Conservation (phyloP, 805 yeast species). For the Kazachstania bromeliacearum region DNA sequence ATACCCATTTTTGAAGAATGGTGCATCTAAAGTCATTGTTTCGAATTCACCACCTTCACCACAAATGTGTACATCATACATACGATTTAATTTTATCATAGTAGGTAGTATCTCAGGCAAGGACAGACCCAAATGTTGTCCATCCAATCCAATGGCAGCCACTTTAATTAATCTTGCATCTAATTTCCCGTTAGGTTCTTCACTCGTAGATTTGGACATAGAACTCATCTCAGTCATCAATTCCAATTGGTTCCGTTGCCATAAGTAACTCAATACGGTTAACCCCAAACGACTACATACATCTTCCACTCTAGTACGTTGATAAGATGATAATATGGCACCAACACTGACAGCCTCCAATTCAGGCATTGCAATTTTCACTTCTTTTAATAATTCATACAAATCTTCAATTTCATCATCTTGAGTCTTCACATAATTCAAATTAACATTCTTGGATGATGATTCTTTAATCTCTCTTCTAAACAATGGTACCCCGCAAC, state of each 20-base stretch:
- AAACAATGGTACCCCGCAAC: slow-evolving; percentile 74
- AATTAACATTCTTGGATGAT: slow-evolving; percentile 46
- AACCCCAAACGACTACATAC: slow-evolving; percentile 71
- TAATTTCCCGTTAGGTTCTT: slow-evolving; percentile 19
- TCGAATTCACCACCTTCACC: slow-evolving; percentile 99
- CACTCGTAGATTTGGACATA: slow-evolving; percentile 17
- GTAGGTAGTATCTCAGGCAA: slow-evolving; percentile 53
- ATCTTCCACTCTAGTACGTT: slow-evolving; percentile 85
- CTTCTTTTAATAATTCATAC: slow-evolving; percentile 39
- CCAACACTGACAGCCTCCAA: slow-evolving; percentile 87
- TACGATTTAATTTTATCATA: slow-evolving; percentile 45
- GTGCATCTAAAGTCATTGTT: slow-evolving; percentile 83
- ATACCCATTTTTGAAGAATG: slow-evolving; percentile 55
- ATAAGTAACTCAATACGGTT: slow-evolving; percentile 63
- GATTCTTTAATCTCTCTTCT: slow-evolving; percentile 53
- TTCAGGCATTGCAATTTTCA: slow-evolving; percentile 52
- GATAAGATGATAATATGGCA: slow-evolving; percentile 92
- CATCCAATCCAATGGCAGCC: slow-evolving; percentile 79
- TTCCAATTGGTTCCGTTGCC: slow-evolving; percentile 82
- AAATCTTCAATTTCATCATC: slow-evolving; percentile 88
- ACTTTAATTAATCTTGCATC: slow-evolving; percentile 88
- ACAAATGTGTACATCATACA: slow-evolving; percentile 83
- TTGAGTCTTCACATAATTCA: slow-evolving; percentile 60
- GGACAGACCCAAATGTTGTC: slow-evolving; percentile 57
- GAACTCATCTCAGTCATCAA: slow-evolving; percentile 73